These are phyloP conservation scores for Drechslerella coelobrocha DNA, from an alignment of 2,329 filamentous ascomycete genomes.

Conservation along the genomic window DNA sequence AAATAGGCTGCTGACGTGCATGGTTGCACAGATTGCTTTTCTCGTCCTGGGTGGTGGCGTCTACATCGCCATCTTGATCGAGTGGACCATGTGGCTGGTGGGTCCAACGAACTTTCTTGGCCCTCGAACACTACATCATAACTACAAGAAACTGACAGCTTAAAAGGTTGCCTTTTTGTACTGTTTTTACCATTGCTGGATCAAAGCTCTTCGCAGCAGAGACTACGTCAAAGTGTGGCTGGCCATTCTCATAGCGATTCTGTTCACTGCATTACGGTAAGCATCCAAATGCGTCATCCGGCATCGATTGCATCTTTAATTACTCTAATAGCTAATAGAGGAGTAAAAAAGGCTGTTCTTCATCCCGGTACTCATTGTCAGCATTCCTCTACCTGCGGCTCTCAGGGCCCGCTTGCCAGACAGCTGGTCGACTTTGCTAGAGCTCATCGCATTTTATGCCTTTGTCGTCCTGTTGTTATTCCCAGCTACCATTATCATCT, in stretches of 20 bases:
- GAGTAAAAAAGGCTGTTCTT: constrained; percentile 72
- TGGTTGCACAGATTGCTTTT: constrained; percentile 32
- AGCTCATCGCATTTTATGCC: constrained; percentile 96
- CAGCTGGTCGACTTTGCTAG: constrained; percentile 72
- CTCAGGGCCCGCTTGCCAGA: constrained; percentile 76
- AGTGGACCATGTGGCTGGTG: constrained; percentile 89
- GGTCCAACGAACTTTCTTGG: constrained; percentile 1
- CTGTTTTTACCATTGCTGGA: constrained; percentile 66
- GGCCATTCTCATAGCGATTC: constrained; percentile 74
- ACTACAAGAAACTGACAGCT: constrained; percentile 3
- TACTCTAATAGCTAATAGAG: constrained; percentile 40
- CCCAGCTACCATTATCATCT: constrained; percentile 87
- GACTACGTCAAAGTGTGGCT: constrained; percentile 82
- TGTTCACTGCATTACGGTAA: constrained; percentile 79
- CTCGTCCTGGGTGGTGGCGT: constrained; percentile 12
- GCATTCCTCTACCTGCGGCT: constrained; percentile 77
- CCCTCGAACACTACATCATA: not conserved
- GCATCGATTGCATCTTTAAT: constrained; percentile 16
- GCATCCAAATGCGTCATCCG: constrained; percentile 50
- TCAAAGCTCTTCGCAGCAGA: constrained; percentile 87
- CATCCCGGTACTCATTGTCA: constrained; percentile 92
- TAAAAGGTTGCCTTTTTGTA: constrained; percentile 79
- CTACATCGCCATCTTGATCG: constrained; percentile 64
- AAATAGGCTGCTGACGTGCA: not conserved
- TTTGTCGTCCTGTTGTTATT: constrained; percentile 84